phyloP scores from a whole-genome alignment of 768 basidiomycete species.

The Rhodotorula sphaerocarpa region DNA sequence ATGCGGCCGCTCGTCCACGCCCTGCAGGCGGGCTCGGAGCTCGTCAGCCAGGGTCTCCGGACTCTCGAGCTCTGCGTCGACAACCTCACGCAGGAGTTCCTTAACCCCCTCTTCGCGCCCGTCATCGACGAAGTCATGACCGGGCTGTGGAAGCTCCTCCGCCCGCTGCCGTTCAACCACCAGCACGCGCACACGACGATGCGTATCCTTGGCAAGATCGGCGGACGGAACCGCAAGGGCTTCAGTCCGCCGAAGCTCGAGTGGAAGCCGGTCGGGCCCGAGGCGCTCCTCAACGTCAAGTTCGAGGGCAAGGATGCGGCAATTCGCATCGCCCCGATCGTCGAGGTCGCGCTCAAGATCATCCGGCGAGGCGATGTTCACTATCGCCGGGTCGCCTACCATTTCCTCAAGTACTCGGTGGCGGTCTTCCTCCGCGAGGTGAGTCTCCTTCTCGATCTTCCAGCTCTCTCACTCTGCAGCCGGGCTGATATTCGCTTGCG shows the following conservation, averaged over 20 bases:
- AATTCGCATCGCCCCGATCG: constrained; percentile 60
- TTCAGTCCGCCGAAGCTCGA: constrained; percentile 67
- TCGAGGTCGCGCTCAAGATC: constrained; percentile 57
- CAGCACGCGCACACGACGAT: constrained; percentile 88
- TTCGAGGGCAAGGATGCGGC: constrained; percentile 60
- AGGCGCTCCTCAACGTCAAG: constrained; percentile 62
- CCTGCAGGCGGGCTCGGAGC: constrained; percentile 72
- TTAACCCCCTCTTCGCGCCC: constrained; percentile 87
- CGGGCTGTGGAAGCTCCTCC: constrained; percentile 80
- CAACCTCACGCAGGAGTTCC: constrained; percentile 93
- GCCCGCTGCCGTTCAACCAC: constrained; percentile 75
- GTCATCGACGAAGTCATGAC: constrained; percentile 91
- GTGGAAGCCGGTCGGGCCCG: constrained; percentile 61
- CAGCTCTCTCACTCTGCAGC: no score
- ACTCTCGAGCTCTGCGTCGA: constrained; percentile 99
- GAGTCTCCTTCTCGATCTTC: constrained; percentile 25
- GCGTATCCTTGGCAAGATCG: constrained; percentile 90
- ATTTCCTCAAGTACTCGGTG: constrained; percentile 58
- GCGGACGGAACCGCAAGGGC: constrained; percentile 82
- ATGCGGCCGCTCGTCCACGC: constrained; percentile 95
- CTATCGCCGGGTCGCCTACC: constrained; percentile 46
- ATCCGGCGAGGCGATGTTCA: constrained; percentile 49
- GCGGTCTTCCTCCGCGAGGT: constrained; percentile 73
- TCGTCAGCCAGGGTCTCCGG: constrained; percentile 87
- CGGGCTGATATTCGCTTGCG: background rate